phyloP scores from a whole-genome alignment of 139 green algal genomes.

The Tetradesmus obliquus region DNA sequence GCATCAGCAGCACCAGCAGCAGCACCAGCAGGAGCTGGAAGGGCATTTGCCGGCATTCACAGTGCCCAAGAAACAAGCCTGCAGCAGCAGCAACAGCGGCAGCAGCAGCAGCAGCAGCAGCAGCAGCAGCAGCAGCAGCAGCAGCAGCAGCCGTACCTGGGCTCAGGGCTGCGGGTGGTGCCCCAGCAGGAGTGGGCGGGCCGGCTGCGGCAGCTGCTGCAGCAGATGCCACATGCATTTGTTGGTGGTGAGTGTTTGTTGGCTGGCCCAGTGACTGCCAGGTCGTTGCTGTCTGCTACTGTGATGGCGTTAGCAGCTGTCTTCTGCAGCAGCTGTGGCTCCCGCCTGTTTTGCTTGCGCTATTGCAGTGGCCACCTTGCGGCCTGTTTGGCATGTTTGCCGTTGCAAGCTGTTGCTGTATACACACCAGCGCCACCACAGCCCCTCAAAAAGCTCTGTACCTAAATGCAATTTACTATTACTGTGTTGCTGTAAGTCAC shows the following conservation, averaged over 20 bases:
- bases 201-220: constrained; percentile 24
- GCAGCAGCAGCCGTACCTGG: constrained; percentile 9
- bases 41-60: not conserved
- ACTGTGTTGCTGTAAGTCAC: too few relatives aligned
- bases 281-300: not conserved
- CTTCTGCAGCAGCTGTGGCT: too few relatives aligned
- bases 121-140: not conserved
- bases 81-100: too few relatives aligned
- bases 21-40: not conserved
- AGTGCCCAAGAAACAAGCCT: not conserved
- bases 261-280: not conserved
- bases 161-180: constrained; percentile 12
- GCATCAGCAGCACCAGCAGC: not conserved
- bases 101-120: not conserved
- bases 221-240: constrained; percentile 12
- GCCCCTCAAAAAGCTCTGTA: too few relatives aligned
- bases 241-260: constrained; percentile 27
- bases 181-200: constrained; percentile 23
- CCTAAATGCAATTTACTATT: too few relatives aligned
- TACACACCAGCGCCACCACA: too few relatives aligned
- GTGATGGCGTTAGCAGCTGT: not conserved
- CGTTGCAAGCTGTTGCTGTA: not conserved
- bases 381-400: too few relatives aligned
- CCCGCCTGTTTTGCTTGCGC: too few relatives aligned
- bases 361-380: too few relatives aligned